Evolutionary conservation across 345 rosid species (phyloP).

Genomic region (Excoecaria cochinchinensis): DNA sequence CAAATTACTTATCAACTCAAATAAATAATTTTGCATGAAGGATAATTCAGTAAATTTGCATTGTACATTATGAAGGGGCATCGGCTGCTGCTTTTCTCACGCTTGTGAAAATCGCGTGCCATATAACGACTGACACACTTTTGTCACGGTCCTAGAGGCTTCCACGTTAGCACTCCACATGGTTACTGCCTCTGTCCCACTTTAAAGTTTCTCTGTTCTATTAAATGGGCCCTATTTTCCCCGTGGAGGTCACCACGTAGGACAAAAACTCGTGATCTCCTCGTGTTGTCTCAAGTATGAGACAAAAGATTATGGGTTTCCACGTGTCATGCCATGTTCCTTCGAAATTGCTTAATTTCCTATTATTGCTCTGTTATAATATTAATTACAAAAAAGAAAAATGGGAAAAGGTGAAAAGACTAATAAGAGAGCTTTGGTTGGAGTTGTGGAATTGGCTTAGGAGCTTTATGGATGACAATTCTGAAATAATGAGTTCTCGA

Average conservation of each 20-base stretch:
- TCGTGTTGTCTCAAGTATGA: not conserved
- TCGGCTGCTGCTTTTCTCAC: constrained; percentile 14
- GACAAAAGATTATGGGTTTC: not conserved
- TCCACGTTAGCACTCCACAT: constrained; percentile 27
- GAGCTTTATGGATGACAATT: no score
- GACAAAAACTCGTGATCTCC: constrained; percentile 13
- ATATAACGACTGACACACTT: constrained; percentile 45
- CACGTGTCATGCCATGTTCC: not conserved
- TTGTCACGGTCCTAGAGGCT: not conserved
- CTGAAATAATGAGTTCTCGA: no score
- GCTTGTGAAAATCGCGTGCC: constrained; percentile 52
- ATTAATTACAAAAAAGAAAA: no score
- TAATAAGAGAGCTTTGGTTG: no score
- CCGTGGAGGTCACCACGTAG: not conserved
- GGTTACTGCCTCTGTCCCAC: constrained; percentile 20
- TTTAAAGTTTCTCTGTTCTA: not conserved
- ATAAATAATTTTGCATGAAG: not conserved
- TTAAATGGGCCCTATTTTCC: not conserved
- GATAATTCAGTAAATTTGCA: not conserved
- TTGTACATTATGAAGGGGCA: not conserved
- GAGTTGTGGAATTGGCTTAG: no score
- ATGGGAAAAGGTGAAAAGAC: no score
- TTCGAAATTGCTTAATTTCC: not conserved
- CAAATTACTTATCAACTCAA: no score
- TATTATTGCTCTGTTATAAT: no score